These are phyloP conservation scores for Sparassis latifolia DNA, from an alignment of 1,284 basidiomycete species.

Conservation along the genomic window DNA sequence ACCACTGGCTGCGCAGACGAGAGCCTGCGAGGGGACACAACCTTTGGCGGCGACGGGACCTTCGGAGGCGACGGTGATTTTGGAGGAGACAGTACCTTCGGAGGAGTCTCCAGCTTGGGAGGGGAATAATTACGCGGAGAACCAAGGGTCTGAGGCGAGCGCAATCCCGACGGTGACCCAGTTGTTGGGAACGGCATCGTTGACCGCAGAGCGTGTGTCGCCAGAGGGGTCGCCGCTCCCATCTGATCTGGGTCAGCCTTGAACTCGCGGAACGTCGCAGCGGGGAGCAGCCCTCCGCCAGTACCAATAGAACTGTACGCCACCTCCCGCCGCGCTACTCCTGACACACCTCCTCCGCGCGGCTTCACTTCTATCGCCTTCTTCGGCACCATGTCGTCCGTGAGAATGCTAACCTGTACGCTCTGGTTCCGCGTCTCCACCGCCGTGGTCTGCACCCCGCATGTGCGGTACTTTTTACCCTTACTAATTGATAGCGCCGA, in stretches of 20 bases:
- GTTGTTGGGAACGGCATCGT: conserved; percentile 24
- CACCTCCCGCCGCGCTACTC: conserved; percentile 8
- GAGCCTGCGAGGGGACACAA: conserved; percentile 11
- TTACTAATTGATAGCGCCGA: conserved; percentile 26
- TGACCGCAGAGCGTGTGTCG: conserved; percentile 9
- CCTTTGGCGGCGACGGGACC: conserved; percentile 8
- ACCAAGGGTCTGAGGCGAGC: conserved; percentile 26
- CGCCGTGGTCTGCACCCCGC: conserved; percentile 56
- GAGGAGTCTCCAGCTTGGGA: conserved; percentile 19
- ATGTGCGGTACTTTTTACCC: conserved; percentile 46
- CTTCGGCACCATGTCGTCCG: conserved; percentile 4
- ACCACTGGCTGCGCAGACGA: conserved; percentile 8
- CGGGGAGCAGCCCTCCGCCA: conserved; percentile 14
- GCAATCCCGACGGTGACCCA: conserved; percentile 25
- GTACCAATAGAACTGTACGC: conserved; percentile 8
- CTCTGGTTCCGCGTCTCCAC: conserved; percentile 43
- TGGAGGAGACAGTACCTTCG: conserved; percentile 13
- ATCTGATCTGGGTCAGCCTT: conserved; percentile 21
- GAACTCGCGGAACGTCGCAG: conserved; percentile 19
- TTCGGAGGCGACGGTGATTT: conserved; percentile 11
- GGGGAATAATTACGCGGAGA: conserved; percentile 29
- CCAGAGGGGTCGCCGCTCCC: conserved; percentile 14
- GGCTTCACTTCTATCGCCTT: conserved; percentile 3
- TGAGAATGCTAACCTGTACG: conserved; percentile 41
- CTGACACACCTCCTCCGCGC: not conserved